Evolutionary conservation across 371 early-diverging fungal genomes (phyloP).

Genomic region (Nematocida parisii): DNA sequence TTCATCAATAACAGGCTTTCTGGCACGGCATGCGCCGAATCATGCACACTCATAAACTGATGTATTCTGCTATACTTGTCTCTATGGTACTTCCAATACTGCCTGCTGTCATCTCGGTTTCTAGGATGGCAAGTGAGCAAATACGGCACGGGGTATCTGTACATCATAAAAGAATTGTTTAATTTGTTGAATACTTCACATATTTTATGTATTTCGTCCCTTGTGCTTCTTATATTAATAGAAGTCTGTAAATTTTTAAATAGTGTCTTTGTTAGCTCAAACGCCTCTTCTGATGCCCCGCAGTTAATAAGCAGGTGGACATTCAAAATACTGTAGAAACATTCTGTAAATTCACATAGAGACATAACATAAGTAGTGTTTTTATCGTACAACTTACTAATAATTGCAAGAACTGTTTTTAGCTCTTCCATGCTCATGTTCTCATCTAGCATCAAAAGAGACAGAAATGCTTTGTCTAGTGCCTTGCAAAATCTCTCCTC

Average conservation of each 20-base stretch:
- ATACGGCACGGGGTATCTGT: not conserved
- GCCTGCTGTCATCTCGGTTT: not conserved
- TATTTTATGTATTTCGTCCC: not conserved
- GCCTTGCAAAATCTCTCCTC: not conserved
- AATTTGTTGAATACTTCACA: not conserved
- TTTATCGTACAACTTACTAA: not conserved
- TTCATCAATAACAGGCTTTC: not conserved
- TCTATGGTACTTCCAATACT: constrained; percentile 4
- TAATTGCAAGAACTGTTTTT: not conserved
- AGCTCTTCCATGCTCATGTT: not conserved
- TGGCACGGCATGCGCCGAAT: not conserved
- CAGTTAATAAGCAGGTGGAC: not conserved
- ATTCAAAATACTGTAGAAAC: constrained; percentile 4
- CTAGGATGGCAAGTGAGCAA: not conserved
- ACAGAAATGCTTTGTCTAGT: constrained; percentile 1
- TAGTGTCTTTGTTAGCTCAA: not conserved
- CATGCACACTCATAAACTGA: constrained; percentile 20
- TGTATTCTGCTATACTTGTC: constrained; percentile 26
- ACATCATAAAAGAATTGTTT: not conserved
- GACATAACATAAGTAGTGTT: not conserved
- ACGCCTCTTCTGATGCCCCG: not conserved
- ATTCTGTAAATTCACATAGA: not conserved
- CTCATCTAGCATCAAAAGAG: constrained; percentile 3
- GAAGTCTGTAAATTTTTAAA: not conserved
- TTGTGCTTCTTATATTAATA: not conserved